Evolutionary conservation across 1,284 basidiomycete species (phyloP), one percentile per base, ranked within the genome.

Genomic region (Papiliotrema nemorosa): DNA sequence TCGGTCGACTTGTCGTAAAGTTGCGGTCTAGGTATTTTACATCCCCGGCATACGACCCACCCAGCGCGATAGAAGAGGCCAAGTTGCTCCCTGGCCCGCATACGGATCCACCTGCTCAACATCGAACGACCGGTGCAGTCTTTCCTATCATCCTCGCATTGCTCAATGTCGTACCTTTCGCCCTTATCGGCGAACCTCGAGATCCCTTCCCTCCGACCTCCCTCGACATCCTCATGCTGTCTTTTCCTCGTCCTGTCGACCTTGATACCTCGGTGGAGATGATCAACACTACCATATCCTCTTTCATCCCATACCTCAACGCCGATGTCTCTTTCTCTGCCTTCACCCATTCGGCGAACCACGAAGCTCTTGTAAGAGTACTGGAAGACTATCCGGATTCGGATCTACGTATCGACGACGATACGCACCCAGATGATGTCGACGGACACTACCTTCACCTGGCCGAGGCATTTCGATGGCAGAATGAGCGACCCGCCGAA

Each of bases 361-460:
- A 55, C 31, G 22, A 24, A 3, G 48, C 53, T 1, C 25, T 55
- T 24, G 10, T 24, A 1, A 26, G 6, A 2, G 14, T 55, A 3
- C 9, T 16, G 29, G 2, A 26, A 3, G 7, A 24, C 7, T 44
- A 55, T 36, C 39, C 40, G n/a, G 16, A 12, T 14, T n/a, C 18
- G 5, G 7, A 6, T n/a, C 46, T 55, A 34, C 33, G 49, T 34
- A 9, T 42, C 36, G 53, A 55, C 31, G 20, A 9, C 22, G 50
- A 52, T 34, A 9, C 41, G 21, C 53, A 55, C 31, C 35, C 41
- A 3, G 31, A 45, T 20, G 53, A 55, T 25, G 16, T 25, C 3
- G 38, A 52, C 25, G 50, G 50, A 0, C 53, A 55, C 37, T 51
- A 49, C 34, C 53, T 55, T 5, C 53, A 55, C 25, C 47, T 55